Evolutionary conservation across 2,329 filamentous ascomycete species (phyloP).

Genomic region (Pseudofabraea citricarpa): DNA sequence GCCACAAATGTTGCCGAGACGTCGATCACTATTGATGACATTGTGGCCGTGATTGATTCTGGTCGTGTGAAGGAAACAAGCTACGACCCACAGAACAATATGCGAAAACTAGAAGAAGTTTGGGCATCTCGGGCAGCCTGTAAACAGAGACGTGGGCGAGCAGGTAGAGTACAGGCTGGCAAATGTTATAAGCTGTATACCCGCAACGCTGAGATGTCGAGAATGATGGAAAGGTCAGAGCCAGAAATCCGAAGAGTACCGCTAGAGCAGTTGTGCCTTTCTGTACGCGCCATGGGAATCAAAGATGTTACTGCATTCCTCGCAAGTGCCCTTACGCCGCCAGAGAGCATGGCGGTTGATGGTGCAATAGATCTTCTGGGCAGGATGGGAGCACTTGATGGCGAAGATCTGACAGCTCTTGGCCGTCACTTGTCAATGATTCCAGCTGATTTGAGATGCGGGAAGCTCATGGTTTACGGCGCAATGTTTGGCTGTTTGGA

Average conservation of each 20-base stretch:
- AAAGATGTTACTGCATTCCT: slow-evolving; percentile 77
- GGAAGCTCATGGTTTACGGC: slow-evolving; percentile 93
- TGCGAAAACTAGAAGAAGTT: slow-evolving; percentile 89
- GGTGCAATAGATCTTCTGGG: slow-evolving; percentile 74
- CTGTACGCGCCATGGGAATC: slow-evolving; percentile 92
- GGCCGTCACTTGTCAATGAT: slow-evolving; percentile 93
- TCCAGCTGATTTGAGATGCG: slow-evolving; percentile 85
- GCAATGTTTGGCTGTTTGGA: slow-evolving; percentile 91
- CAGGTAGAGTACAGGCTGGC: slow-evolving; percentile 86
- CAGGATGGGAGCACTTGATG: slow-evolving; percentile 85
- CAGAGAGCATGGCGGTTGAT: slow-evolving; percentile 78
- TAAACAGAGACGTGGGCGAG: slow-evolving; percentile 89
- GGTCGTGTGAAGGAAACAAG: slow-evolving; percentile 96
- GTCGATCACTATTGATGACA: slow-evolving; percentile 96
- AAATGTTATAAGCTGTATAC: slow-evolving; percentile 96
- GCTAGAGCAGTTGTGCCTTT: slow-evolving; percentile 88
- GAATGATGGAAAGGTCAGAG: slow-evolving; percentile 85
- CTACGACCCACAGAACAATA: slow-evolving; percentile 87
- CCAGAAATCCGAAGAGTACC: slow-evolving; percentile 92
- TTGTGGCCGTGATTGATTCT: slow-evolving; percentile 92
- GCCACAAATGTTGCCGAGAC: slow-evolving; percentile 98
- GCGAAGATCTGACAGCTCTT: slow-evolving; percentile 81
- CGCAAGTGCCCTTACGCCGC: slow-evolving; percentile 81
- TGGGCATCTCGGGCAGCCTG: slow-evolving; percentile 94
- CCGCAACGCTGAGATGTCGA: slow-evolving; percentile 68